Evolutionary conservation across 2,329 filamentous ascomycete genomes (phyloP).

Genomic region (Lachnellula occidentalis): DNA sequence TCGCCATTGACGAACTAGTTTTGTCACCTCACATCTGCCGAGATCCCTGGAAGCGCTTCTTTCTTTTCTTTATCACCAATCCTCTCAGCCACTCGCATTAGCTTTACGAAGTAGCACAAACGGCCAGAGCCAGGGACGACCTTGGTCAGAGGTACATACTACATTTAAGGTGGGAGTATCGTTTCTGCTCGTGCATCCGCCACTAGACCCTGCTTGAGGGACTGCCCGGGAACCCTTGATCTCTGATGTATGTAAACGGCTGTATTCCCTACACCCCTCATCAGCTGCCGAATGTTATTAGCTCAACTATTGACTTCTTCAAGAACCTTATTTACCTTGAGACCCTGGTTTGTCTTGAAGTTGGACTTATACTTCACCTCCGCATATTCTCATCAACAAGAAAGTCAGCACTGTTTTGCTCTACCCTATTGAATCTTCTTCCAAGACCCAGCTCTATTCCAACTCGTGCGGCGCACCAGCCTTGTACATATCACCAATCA

Average conservation of each 20-base stretch:
- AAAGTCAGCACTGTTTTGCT: not conserved
- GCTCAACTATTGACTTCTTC: slow-evolving; percentile 21
- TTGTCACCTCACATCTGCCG: slow-evolving; percentile 11
- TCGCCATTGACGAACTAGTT: slow-evolving; percentile 20
- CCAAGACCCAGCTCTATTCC: not conserved
- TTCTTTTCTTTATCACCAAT: slow-evolving; percentile 14
- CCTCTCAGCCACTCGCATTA: slow-evolving; percentile 25
- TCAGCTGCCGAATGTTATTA: slow-evolving; percentile 10
- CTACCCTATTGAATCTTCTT: slow-evolving; percentile 5
- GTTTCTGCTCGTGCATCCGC: slow-evolving; percentile 24
- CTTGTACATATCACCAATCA: not conserved
- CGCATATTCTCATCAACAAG: not conserved
- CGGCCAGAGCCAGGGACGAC: slow-evolving; percentile 15
- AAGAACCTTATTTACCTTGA: slow-evolving; percentile 16
- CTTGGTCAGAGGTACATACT: slow-evolving; percentile 20
- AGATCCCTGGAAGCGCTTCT: slow-evolving; percentile 14
- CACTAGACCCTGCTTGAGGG: slow-evolving; percentile 22
- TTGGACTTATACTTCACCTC: slow-evolving; percentile 1
- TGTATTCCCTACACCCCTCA: slow-evolving; percentile 18
- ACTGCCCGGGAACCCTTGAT: slow-evolving; percentile 6
- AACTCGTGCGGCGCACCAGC: slow-evolving; percentile 11
- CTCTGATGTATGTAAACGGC: slow-evolving; percentile 28
- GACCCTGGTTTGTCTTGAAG: not conserved
- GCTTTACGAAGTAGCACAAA: slow-evolving; percentile 1
- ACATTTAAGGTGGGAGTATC: slow-evolving; percentile 18